Evolutionary conservation across 257 asterid species (phyloP), one percentile per base, ranked within the genome.

Genomic region (Plectranthus barbatus): DNA sequence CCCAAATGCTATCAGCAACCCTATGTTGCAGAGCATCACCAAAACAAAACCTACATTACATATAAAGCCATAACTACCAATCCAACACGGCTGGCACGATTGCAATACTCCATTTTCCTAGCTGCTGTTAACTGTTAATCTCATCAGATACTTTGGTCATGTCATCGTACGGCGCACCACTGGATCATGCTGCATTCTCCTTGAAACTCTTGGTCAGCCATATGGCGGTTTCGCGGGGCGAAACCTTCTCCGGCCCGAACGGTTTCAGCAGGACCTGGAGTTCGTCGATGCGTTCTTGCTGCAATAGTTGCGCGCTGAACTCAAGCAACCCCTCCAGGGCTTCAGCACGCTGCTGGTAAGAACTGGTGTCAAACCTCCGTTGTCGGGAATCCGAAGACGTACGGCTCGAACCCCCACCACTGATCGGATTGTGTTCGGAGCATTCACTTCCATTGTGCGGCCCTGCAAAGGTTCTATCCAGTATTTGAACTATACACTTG

Each of bases 161-260:
- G 23, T n/a, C n/a, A n/a, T n/a, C n/a, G n/a, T n/a, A n/a, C n/a
- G n/a, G n/a, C n/a, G n/a, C n/a, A n/a, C n/a, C n/a, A 31, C 17
- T 5, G 23, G 11, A 39, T 77, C 81, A 84, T 19, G 62, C 79
- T 5, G 31, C 71, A 15, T 78, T 82, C 83, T 72, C 95, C 83
- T 90, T 93, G 77, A 93, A 87, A 72, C 97, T 93, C 86, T 90
- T 93, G 45, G 92, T 79, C 74, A 93, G 78, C 99, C 99, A 93
- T 64, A 93, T 93, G 0, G 97, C 99, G 3, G 96, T 93, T 55
- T 93, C 99, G 50, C 99, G 70, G 0, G 97, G 96, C 31, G 97
- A 90, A 37, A 80, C 99, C 79, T 90, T 93, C 63, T 83, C 96
- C 0, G 82, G 86, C 10, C 99, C 99, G 41, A 93, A 93, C 13